Base-by-base conservation (phyloP, 768 basidiomycete species). In the Infundibulicybe gibba region DNA sequence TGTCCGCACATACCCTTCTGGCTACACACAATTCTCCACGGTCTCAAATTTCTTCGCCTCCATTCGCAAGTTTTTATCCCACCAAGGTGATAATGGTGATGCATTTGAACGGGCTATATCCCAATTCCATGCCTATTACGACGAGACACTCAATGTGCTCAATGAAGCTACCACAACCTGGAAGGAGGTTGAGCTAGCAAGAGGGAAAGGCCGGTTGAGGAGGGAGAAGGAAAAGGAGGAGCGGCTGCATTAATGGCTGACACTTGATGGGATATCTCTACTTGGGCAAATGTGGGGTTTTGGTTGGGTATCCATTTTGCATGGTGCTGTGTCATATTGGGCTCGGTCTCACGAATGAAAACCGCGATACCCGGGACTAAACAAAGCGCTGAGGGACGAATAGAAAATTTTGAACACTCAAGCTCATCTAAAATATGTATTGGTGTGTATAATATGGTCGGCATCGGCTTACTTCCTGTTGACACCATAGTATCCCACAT, bases 401-500 rank as follows among this genome's bases (percentile, higher is more conserved):
- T 6, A 41, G 40, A 12, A 31, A 21, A 9, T 4, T 21, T 14
- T 5, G 13, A 35, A 20, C 16, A 43, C 11, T 14, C 4, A 38
- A 15, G n/a, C 19, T 6, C 37, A 38, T 38, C 19, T 15, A 38
- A 38, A 15, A 19, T 38, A 19, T 38, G 37, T 19, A 38, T 19
- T 38, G 37, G 19, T 35, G 19, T 38, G 15, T 38, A 20, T 20
- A 42, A 25, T 42, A 45, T 15, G 31, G 25, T 25, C 25, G 25
- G 40, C 71, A 8, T 25, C 25, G 25, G 40, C 71, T 72, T 83
- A 84, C 63, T 84, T 86, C 71, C 80, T 79, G 61, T 76, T 70
- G 40, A 95, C 81, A 17, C 70, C 63, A 90, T 68, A 49, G 71
- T 83, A 72, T 98, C 94, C 90, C 90, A 97, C 48, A 74, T 71